Percentiles rank a stretch among this genome's conserved stretches.
Conservation (phyloP, 2,329 filamentous ascomycete species). For the Penicillium aurantiogriseum region DNA sequence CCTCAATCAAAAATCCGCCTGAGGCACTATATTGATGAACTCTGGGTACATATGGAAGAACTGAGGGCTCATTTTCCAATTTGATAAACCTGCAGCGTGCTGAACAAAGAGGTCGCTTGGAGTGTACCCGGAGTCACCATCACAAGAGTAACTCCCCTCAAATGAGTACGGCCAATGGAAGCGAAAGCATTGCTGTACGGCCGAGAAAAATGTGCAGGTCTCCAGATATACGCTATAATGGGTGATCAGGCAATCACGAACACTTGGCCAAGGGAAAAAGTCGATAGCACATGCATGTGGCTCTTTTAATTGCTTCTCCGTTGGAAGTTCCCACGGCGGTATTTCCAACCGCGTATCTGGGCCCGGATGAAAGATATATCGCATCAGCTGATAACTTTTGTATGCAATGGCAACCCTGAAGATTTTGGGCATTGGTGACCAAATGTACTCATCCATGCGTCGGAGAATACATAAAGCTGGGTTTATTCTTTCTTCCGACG, state of each 20-base stretch:
- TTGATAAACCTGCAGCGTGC: not conserved
- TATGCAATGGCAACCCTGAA: not conserved
- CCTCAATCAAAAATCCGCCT: not conserved
- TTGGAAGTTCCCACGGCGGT: not conserved
- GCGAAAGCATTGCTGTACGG: not conserved
- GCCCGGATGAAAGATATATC: not conserved
- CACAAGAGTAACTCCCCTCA: not conserved
- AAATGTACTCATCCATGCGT: not conserved
- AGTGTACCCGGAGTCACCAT: not conserved
- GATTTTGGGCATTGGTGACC: not conserved
- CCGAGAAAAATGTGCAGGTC: not conserved
- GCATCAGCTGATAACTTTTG: not conserved
- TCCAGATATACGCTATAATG: not conserved
- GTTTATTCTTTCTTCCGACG: not conserved
- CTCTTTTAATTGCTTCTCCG: not conserved
- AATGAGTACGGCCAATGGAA: not conserved
- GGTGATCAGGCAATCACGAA: not conserved
- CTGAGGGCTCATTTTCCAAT: not conserved
- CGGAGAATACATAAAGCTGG: not conserved
- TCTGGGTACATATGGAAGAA: not conserved
- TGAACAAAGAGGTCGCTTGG: not conserved
- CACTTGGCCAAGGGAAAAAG: not conserved
- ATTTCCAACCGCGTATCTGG: not conserved
- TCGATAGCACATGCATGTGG: not conserved
- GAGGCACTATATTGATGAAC: not conserved